phyloP scores from a whole-genome alignment of 2,329 filamentous ascomycete species.

The Fusarium torreyae region DNA sequence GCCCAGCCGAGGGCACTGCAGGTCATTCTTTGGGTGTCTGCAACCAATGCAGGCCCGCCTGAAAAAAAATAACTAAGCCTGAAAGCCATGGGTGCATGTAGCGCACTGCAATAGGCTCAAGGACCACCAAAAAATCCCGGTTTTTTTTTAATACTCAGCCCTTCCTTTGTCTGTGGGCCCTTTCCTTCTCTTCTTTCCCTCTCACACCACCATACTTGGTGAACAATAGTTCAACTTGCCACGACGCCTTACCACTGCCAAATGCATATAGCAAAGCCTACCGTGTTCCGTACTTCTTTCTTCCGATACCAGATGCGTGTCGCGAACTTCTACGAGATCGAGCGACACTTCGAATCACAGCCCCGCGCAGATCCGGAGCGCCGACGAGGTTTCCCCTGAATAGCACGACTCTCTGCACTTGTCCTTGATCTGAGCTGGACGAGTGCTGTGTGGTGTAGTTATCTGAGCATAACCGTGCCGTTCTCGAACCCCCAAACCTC shows the following conservation, averaged over 20 bases:
- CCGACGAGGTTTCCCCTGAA: constrained; percentile 68
- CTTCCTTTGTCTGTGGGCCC: constrained; percentile 31
- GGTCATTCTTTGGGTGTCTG: neutral
- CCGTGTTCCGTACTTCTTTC: constrained; percentile 62
- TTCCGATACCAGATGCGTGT: constrained; percentile 72
- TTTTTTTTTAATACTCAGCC: constrained; percentile 41
- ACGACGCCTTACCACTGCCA: constrained; percentile 51
- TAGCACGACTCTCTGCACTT: constrained; percentile 44
- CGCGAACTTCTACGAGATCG: constrained; percentile 62
- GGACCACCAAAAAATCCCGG: constrained; percentile 43
- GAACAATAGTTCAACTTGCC: constrained; percentile 39
- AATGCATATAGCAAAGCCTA: constrained; percentile 71
- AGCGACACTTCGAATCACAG: constrained; percentile 66
- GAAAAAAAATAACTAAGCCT: constrained; percentile 31
- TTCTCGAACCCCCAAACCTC: constrained; percentile 11
- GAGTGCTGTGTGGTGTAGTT: constrained; percentile 41
- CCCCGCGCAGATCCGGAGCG: constrained; percentile 72
- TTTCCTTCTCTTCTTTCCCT: constrained; percentile 37
- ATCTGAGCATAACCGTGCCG: constrained; percentile 40
- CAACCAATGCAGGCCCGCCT: constrained; percentile 24
- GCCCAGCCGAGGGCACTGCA: constrained; percentile 18
- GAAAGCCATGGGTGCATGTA: constrained; percentile 25
- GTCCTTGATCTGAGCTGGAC: constrained; percentile 29
- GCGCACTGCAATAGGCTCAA: constrained; percentile 34
- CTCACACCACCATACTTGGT: constrained; percentile 52